Evolutionary conservation across 306 rosid species (phyloP).

Genomic region (Citrullus mucosospermus): DNA sequence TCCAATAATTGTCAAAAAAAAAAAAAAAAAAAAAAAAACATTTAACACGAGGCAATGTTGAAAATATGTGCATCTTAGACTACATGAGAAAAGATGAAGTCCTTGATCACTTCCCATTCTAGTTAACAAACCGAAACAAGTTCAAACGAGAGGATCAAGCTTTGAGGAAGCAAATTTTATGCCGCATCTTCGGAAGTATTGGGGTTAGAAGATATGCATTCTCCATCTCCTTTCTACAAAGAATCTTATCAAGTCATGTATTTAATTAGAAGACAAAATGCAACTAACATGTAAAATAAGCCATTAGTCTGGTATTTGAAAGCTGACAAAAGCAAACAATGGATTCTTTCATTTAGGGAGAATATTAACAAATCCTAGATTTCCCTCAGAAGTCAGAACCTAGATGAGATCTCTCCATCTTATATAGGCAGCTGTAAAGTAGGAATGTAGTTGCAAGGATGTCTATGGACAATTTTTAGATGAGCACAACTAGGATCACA

Average conservation of each 20-base stretch:
- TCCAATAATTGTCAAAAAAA: no score
- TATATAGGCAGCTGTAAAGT: background rate
- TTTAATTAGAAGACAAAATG: background rate
- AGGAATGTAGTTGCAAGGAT: background rate
- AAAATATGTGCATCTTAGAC: background rate
- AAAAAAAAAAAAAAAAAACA: background rate
- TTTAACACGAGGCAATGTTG: background rate
- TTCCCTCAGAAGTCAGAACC: background rate
- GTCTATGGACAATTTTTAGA: background rate
- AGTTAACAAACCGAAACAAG: background rate
- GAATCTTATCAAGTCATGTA: background rate
- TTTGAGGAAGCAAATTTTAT: background rate
- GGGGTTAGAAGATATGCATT: background rate
- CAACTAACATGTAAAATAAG: background rate
- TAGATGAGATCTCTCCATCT: background rate
- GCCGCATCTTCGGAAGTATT: background rate
- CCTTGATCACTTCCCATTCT: background rate
- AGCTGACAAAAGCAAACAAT: background rate
- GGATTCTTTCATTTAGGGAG: background rate
- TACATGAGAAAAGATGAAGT: background rate
- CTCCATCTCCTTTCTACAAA: background rate
- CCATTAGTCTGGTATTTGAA: background rate
- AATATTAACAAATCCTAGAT: background rate
- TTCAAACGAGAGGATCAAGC: background rate
- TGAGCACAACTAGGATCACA: background rate